Conservation (phyloP, 805 yeast genomes). For the Sugiyamaella americana region DNA sequence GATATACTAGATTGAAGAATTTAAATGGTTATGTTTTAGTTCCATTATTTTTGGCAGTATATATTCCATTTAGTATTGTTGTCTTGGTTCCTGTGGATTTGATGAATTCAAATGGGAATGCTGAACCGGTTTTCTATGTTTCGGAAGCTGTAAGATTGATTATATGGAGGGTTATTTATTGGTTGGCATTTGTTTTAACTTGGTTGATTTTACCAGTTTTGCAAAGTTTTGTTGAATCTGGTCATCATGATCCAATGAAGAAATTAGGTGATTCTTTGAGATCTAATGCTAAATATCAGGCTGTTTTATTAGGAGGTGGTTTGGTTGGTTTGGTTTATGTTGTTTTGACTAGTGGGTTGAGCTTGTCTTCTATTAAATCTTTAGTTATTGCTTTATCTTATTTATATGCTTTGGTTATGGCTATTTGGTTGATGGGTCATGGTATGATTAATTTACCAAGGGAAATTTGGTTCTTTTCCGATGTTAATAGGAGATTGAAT, state of each 20-base stretch:
- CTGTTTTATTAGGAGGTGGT: slow-evolving; percentile 48
- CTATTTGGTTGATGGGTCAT: slow-evolving; percentile 81
- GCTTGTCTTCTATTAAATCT: slow-evolving; percentile 51
- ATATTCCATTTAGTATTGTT: slow-evolving; percentile 68
- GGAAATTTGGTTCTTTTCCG: slow-evolving; percentile 31
- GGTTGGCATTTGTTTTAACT: slow-evolving; percentile 74
- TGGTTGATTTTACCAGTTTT: slow-evolving; percentile 70
- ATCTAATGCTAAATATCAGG: slow-evolving; percentile 54
- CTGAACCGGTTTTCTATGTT: slow-evolving; percentile 42
- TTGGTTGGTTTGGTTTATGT: slow-evolving; percentile 54
- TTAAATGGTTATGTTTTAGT: slow-evolving; percentile 41
- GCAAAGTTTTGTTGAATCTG: slow-evolving; percentile 68
- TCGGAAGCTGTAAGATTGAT: slow-evolving; percentile 43
- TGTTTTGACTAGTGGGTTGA: slow-evolving; percentile 48
- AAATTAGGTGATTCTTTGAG: slow-evolving; percentile 52
- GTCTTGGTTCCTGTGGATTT: slow-evolving; percentile 71
- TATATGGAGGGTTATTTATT: slow-evolving; percentile 70
- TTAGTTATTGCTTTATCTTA: slow-evolving; percentile 72
- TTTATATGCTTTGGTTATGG: slow-evolving; percentile 65
- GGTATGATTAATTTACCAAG: slow-evolving; percentile 68
- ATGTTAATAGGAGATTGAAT: slow-evolving; percentile 35
- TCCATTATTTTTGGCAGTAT: slow-evolving; percentile 53
- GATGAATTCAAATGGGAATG: slow-evolving; percentile 43
- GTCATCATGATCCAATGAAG: slow-evolving; percentile 46
- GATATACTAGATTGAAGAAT: slow-evolving; percentile 31